Percentiles rank a stretch among this genome's conserved stretches.
These are phyloP conservation scores for Aspergillus floridensis DNA, from an alignment of 2,329 filamentous ascomycete species.

Conservation along the genomic window DNA sequence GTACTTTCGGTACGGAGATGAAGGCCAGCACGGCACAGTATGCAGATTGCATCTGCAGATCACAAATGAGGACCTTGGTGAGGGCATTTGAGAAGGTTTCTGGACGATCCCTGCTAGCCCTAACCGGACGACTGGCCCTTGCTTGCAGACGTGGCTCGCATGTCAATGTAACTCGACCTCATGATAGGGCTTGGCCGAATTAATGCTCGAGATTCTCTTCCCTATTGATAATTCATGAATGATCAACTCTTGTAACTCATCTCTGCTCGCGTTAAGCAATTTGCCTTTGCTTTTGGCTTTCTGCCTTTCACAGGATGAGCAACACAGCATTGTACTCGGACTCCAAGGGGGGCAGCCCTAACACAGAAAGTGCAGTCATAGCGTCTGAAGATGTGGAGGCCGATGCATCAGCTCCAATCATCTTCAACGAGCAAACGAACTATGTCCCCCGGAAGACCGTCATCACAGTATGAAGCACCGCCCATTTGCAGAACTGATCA, in stretches of 20 bases:
- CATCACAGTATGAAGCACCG: constrained; percentile 44
- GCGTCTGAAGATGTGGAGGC: background rate
- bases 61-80: constrained; percentile 24
- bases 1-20: background rate
- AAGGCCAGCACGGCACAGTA: background rate
- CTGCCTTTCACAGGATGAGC: background rate
- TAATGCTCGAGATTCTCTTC: too few relatives aligned
- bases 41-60: too few relatives aligned
- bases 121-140: background rate
- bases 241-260: too few relatives aligned
- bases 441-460: constrained; percentile 54
- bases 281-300: too few relatives aligned
- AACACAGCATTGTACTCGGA: background rate
- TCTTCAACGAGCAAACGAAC: constrained; percentile 57
- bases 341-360: constrained; percentile 3
- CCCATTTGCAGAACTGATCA: background rate
- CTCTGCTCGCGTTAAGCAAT: too few relatives aligned
- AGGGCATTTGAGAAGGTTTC: constrained; percentile 32
- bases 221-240: too few relatives aligned
- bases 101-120: constrained; percentile 12
- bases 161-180: background rate
- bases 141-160: background rate
- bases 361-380: constrained; percentile 1
- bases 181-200: too few relatives aligned
- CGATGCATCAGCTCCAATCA: constrained; percentile 12